Conservation (phyloP, 768 basidiomycete genomes). For the Epithele typhae region DNA sequence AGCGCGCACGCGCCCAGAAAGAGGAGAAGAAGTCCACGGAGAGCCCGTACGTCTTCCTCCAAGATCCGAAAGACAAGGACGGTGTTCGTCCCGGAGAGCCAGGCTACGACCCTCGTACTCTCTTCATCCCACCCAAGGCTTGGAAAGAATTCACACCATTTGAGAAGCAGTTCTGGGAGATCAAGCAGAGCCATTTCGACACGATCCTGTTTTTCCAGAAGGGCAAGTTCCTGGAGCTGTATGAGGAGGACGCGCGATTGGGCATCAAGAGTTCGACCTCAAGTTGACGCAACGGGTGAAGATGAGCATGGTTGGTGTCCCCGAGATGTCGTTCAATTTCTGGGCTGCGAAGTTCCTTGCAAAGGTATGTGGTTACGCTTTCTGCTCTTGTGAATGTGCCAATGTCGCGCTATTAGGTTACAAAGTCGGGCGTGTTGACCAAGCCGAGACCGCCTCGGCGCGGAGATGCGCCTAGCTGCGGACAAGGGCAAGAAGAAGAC, state of each 20-base stretch:
- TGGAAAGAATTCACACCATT: conserved; percentile 92
- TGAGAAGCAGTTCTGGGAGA: conserved; percentile 72
- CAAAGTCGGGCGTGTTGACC: conserved; percentile 95
- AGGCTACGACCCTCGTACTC: conserved; percentile 86
- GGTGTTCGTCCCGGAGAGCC: conserved; percentile 72
- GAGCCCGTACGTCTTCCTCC: conserved; percentile 70
- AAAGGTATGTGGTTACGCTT: conserved; percentile 38
- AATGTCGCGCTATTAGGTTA: conserved; percentile 49
- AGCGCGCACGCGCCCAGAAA: conserved; percentile 69
- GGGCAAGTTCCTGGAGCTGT: conserved; percentile 92
- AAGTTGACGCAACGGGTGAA: conserved; percentile 91
- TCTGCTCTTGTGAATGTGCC: neutral
- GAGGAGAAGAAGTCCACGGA: conserved; percentile 79
- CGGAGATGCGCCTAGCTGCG: conserved; percentile 89
- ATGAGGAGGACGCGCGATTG: conserved; percentile 95
- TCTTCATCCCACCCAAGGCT: conserved; percentile 69
- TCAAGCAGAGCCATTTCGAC: conserved; percentile 97
- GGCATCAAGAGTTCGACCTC: conserved; percentile 92
- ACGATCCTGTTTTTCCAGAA: conserved; percentile 99
- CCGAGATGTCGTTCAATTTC: conserved; percentile 89
- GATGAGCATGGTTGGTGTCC: conserved; percentile 99
- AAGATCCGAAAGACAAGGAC: conserved; percentile 77
- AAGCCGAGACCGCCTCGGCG: conserved; percentile 96
- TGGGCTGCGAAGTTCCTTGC: conserved; percentile 90
- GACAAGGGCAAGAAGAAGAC: conserved; percentile 46